phyloP scores from a whole-genome alignment of 2,329 filamentous ascomycete species.

The Penicillium sp. region DNA sequence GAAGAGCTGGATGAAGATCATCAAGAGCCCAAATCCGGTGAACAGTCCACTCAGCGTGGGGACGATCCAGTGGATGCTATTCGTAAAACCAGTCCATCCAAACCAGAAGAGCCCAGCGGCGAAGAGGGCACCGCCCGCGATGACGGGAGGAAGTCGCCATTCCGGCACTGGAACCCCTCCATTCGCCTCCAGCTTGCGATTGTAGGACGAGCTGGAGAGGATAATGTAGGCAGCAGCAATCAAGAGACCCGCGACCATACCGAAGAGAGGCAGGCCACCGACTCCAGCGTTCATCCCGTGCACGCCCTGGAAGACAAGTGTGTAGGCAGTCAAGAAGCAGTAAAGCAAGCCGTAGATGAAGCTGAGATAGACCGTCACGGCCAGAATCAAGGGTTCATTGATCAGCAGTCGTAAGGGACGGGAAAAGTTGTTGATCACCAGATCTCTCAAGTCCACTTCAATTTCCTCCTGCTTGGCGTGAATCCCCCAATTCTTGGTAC shows the following conservation, averaged over 20 bases:
- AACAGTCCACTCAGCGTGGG: slow-evolving; percentile 45
- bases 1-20: slow-evolving; percentile 52
- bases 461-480: slow-evolving; percentile 51
- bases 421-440: slow-evolving; percentile 48
- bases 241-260: slow-evolving; percentile 70
- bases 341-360: slow-evolving; percentile 35
- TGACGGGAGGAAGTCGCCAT: slow-evolving; percentile 52
- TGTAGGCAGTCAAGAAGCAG: slow-evolving; percentile 35
- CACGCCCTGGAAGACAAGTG: slow-evolving; percentile 41
- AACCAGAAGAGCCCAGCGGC: slow-evolving; percentile 69
- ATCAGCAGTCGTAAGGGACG: slow-evolving; percentile 43
- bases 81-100: slow-evolving; percentile 60
- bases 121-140: slow-evolving; percentile 47
- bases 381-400: slow-evolving; percentile 39
- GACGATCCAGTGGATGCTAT: slow-evolving; percentile 35
- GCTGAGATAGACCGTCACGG: slow-evolving; percentile 36
- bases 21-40: slow-evolving; percentile 53
- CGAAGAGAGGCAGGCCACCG: slow-evolving; percentile 74
- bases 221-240: slow-evolving; percentile 55
- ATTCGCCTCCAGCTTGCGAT: slow-evolving; percentile 47
- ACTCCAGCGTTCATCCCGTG: slow-evolving; percentile 66
- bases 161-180: slow-evolving; percentile 53
- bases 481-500: slow-evolving; percentile 54
- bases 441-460: slow-evolving; percentile 46
- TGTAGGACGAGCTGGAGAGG: slow-evolving; percentile 48